Evolutionary conservation across 176 grass and related monocot species (phyloP).

Genomic region (Carex kokanica): DNA sequence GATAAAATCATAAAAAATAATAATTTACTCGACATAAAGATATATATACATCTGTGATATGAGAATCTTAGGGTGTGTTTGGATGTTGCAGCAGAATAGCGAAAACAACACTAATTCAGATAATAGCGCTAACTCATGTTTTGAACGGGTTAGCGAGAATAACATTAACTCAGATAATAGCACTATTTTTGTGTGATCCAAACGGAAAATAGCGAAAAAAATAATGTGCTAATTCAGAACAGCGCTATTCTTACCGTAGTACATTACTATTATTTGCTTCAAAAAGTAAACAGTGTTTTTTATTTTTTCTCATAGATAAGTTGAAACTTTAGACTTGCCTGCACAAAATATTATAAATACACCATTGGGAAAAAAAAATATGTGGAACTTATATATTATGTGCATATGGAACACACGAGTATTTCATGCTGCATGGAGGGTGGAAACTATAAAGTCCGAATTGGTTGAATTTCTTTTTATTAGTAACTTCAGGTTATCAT

Average conservation of each 20-base stretch:
- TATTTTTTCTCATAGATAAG: not conserved
- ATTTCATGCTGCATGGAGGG: not conserved
- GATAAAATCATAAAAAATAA: too few species aligned
- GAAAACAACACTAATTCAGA: too few species aligned
- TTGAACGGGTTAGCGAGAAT: too few species aligned
- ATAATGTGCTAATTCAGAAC: too few species aligned
- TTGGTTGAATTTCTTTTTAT: not conserved
- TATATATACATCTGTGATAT: not conserved
- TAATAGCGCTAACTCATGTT: too few species aligned
- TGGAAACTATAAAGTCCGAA: not conserved
- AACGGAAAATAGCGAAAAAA: too few species aligned
- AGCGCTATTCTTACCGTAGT: not conserved
- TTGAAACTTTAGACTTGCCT: not conserved
- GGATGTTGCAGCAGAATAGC: too few species aligned
- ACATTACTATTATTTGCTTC: not conserved
- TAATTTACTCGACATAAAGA: not conserved
- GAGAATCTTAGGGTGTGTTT: not conserved
- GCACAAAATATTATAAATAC: not conserved
- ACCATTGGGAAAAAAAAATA: not conserved
- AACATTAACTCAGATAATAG: too few species aligned
- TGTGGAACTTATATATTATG: not conserved
- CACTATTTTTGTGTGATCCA: too few species aligned
- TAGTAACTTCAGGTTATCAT: not conserved
- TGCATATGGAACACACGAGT: not conserved
- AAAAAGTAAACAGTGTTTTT: not conserved